These are phyloP conservation scores for Wickerhamomyces mucosus DNA, from an alignment of 805 yeast species.

Conservation along the genomic window DNA sequence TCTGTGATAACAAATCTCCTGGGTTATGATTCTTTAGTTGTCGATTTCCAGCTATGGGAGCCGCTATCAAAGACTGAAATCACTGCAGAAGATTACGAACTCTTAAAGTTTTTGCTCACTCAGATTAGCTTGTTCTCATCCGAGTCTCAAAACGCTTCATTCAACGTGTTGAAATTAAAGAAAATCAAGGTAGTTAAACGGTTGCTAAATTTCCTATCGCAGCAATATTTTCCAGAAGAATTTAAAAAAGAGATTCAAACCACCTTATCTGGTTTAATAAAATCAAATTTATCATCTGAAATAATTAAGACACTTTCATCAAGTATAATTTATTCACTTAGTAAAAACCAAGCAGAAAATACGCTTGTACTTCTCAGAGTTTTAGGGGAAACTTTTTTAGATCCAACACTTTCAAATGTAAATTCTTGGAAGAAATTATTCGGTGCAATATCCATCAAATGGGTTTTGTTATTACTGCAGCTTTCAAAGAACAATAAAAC, in stretches of 20 bases:
- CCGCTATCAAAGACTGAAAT: constrained; percentile 11
- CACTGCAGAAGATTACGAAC: constrained; percentile 25
- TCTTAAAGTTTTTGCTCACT: constrained; percentile 42
- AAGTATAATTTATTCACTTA: constrained; percentile 41
- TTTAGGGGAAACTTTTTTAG: constrained; percentile 22
- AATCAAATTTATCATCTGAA: constrained; percentile 43
- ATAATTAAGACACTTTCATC: constrained; percentile 41
- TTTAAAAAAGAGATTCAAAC: constrained; percentile 28
- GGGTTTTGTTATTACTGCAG: constrained; percentile 49
- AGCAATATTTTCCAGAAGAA: constrained; percentile 25
- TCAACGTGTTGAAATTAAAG: constrained; percentile 43
- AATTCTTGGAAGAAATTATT: constrained; percentile 35
- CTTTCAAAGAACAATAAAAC: constrained; percentile 24
- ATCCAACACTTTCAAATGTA: constrained; percentile 30
- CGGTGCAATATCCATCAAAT: constrained; percentile 53
- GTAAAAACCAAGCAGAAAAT: constrained; percentile 20
- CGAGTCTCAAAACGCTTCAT: constrained; percentile 39
- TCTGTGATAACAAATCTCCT: constrained; percentile 46
- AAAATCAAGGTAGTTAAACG: constrained; percentile 39
- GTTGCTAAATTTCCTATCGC: constrained; percentile 19
- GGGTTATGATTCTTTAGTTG: constrained; percentile 49
- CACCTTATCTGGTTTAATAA: constrained; percentile 31
- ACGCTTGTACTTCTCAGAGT: constrained; percentile 23
- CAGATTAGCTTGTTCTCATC: constrained; percentile 50
- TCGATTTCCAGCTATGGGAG: constrained; percentile 57